Conservation (phyloP, 2,329 filamentous ascomycete species). For the Sphaerulina musiva region DNA sequence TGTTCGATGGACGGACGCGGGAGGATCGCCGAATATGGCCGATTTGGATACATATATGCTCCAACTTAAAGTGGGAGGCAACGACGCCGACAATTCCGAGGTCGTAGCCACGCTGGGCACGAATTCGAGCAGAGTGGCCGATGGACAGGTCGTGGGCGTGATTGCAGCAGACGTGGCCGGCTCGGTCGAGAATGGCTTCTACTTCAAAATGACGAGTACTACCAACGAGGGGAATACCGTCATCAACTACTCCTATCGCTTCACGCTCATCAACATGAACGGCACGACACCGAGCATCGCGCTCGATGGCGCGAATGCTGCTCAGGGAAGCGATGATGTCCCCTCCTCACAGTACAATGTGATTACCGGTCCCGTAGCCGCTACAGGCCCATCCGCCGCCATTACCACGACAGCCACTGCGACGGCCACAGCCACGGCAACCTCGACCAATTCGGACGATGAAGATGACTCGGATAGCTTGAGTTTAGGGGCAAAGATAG, state of each 20-base stretch:
- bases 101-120: conserved; percentile 17
- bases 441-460: neutral
- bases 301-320: conserved; percentile 20
- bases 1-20: conserved; percentile 20
- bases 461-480: neutral
- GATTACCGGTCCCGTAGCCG: conserved; percentile 1
- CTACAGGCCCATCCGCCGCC: neutral
- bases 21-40: conserved; percentile 15
- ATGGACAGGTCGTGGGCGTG: conserved; percentile 8
- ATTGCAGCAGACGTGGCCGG: conserved; percentile 17
- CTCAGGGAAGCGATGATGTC: conserved; percentile 15
- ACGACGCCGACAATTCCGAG: conserved; percentile 15
- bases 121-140: conserved; percentile 9
- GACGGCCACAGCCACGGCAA: neutral
- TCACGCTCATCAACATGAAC: conserved; percentile 57
- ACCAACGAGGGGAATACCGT: conserved; percentile 30
- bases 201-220: conserved; percentile 21
- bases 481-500: conserved; percentile 5
- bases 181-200: conserved; percentile 23
- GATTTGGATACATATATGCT: conserved; percentile 17
- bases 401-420: neutral
- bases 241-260: conserved; percentile 56
- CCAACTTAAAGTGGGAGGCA: conserved; percentile 21
- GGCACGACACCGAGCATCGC: conserved; percentile 48
- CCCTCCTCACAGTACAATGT: conserved; percentile 20